Conservation (phyloP, 805 yeast species). For the Saturnispora silvae region DNA sequence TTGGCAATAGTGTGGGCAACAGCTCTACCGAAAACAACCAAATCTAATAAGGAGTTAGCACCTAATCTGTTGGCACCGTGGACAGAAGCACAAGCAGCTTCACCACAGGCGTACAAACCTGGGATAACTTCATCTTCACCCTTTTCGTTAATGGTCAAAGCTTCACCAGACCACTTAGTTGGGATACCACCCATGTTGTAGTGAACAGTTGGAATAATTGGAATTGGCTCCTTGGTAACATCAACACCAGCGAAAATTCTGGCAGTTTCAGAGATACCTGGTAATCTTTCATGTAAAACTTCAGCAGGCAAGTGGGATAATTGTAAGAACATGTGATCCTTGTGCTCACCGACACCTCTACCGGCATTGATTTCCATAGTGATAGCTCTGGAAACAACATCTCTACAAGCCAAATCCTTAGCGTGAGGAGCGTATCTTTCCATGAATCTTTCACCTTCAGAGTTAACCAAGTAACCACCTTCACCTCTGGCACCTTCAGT, state of each 20-base stretch:
- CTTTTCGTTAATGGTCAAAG: conserved; percentile 63
- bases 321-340: conserved; percentile 93
- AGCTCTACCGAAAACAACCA: conserved; percentile 98
- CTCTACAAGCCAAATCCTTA: conserved; percentile 96
- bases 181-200: conserved; percentile 99
- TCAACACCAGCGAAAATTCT: conserved; percentile 98
- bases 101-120: conserved; percentile 96
- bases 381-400: conserved; percentile 95
- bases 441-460: conserved; percentile 99
- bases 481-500: conserved; percentile 99
- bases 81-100: conserved; percentile 97
- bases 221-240: conserved; percentile 98
- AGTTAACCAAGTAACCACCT: conserved; percentile 94
- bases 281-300: conserved; percentile 89
- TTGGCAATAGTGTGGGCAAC: conserved; percentile 88
- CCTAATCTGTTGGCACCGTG: conserved; percentile 99
- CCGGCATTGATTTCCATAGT: conserved; percentile 98
- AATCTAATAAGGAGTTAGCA: conserved; percentile 92
- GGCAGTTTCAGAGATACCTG: conserved; percentile 99
- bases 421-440: conserved; percentile 99
- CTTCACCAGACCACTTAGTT: conserved; percentile 96
- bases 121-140: conserved; percentile 90
- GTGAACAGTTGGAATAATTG: conserved; percentile 96
- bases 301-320: conserved; percentile 87
- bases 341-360: conserved; percentile 95